Percentiles rank a stretch among this genome's conserved stretches.
These are phyloP conservation scores for Musa balbisiana DNA, from an alignment of 202 grass and related monocot species.

Conservation along the genomic window DNA sequence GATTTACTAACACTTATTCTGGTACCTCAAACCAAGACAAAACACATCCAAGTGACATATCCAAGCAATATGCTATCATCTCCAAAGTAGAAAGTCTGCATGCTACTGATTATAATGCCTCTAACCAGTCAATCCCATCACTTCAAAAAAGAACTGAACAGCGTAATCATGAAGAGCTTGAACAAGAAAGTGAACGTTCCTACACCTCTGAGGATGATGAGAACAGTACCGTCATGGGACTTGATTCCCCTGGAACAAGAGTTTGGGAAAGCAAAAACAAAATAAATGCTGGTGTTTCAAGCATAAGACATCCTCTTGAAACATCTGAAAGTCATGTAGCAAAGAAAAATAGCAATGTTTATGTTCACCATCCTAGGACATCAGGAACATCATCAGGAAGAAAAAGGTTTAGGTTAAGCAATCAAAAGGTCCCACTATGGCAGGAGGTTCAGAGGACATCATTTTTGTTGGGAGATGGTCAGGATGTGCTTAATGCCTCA, in stretches of 20 bases:
- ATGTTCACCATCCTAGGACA: slow-evolving; percentile 54
- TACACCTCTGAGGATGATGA: slow-evolving; percentile 34
- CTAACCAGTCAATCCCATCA: slow-evolving; percentile 24
- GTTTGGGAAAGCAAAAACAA: slow-evolving; percentile 99
- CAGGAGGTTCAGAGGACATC: slow-evolving; percentile 57
- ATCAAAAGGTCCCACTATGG: slow-evolving; percentile 50
- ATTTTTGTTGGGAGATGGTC: slow-evolving; percentile 43
- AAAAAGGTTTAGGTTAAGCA: slow-evolving; percentile 54
- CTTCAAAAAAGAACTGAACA: slow-evolving; percentile 35
- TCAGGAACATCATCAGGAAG: slow-evolving; percentile 50
- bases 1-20: slow-evolving; percentile 11
- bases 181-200: slow-evolving; percentile 28
- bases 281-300: slow-evolving; percentile 53
- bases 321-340: slow-evolving; percentile 44
- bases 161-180: slow-evolving; percentile 25
- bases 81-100: slow-evolving; percentile 6
- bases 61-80: slow-evolving; percentile 1
- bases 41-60: slow-evolving; percentile 1
- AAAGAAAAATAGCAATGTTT: slow-evolving; percentile 49
- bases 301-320: slow-evolving; percentile 94
- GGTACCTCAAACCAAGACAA: background rate
- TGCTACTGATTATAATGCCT: slow-evolving; percentile 39
- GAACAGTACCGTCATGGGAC: slow-evolving; percentile 66
- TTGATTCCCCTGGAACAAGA: slow-evolving; percentile 92
- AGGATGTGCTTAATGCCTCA: slow-evolving; percentile 46